Evolutionary conservation across 768 basidiomycete species (phyloP), one percentile per base, ranked within the genome.

Genomic region (Auricularia sp.): DNA sequence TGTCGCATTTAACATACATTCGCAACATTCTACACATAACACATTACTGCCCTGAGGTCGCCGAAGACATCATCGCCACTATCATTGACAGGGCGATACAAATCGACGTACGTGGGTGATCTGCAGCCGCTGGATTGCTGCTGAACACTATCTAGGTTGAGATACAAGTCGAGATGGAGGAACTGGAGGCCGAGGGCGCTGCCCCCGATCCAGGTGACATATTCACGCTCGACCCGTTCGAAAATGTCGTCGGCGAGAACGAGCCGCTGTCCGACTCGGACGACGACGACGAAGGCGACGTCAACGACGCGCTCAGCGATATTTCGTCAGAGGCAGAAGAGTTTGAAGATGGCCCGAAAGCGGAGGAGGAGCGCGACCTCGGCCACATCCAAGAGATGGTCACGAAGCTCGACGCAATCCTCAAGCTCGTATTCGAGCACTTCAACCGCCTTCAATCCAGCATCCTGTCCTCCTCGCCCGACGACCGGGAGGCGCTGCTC

Each of bases 31-130:
- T 98, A 5, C 84, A 84, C 39, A 77, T 98, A 44, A 87, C 88
- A 0, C 83, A 85, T 42, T 98, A 97, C 73, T 98, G 95, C 71
- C 86, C 92, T 0, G 94, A 93, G 72, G 78, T 98, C 24, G 78
- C 85, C 1, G 94, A 94, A 67, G 87, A 86, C 68, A 86, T 98
- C 51, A 77, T 98, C 39, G 88, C 87, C 2, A 87, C 88, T 0
- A 91, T 98, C 39, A 83, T 99, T 29, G 94, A 97, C 74, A 86
- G 94, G n/a, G 90, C 94, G 35, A 87, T 98, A 37, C 88, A 95
- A 75, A 94, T 99, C 65, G 97, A 99, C 74, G 96, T 95, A 71
- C 65, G 92, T 81, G 11, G 33, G 1, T 2, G 37, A 39, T 63
- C 44, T 33, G 64, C 3, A 51, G 8, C 34, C 13, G 18, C 42